phyloP scores from a whole-genome alignment of 352 stramenopile species.

The Elongisporangium prolatum region DNA sequence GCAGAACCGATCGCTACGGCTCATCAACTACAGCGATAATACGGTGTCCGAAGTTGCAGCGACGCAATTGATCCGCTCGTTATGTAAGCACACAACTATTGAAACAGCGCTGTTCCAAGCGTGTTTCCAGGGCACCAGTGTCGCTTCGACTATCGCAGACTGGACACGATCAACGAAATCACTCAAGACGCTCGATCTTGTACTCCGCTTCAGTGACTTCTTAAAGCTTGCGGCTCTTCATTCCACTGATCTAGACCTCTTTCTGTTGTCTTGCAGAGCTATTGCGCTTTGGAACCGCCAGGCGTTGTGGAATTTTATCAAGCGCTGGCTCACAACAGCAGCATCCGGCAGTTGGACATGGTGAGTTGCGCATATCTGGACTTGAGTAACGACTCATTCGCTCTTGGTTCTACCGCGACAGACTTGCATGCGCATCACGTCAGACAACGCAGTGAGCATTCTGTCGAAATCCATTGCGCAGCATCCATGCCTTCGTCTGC shows the following conservation, averaged over 20 bases:
- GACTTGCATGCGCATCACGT: constrained; percentile 62
- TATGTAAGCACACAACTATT: constrained; percentile 30
- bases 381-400: neutral
- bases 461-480: constrained; percentile 39
- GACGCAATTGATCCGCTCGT: constrained; percentile 26
- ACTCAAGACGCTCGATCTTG: constrained; percentile 49
- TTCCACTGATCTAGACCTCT: neutral
- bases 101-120: constrained; percentile 49
- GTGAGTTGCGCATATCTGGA: constrained; percentile 17
- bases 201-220: constrained; percentile 11
- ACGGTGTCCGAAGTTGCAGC: constrained; percentile 31
- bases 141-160: constrained; percentile 26
- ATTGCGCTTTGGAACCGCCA: constrained; percentile 53
- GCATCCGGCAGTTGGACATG: constrained; percentile 50
- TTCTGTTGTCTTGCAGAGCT: constrained; percentile 29
- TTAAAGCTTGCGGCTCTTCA: neutral
- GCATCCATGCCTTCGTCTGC: constrained; percentile 33
- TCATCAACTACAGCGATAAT: constrained; percentile 63
- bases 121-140: constrained; percentile 33
- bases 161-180: constrained; percentile 21
- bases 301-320: constrained; percentile 58
- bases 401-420: constrained; percentile 4
- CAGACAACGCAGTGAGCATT: constrained; percentile 44
- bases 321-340: constrained; percentile 40
- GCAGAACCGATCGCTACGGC: constrained; percentile 36